Base-by-base conservation (phyloP, 805 yeast species). In the Jamesozyma spencerorum region DNA sequence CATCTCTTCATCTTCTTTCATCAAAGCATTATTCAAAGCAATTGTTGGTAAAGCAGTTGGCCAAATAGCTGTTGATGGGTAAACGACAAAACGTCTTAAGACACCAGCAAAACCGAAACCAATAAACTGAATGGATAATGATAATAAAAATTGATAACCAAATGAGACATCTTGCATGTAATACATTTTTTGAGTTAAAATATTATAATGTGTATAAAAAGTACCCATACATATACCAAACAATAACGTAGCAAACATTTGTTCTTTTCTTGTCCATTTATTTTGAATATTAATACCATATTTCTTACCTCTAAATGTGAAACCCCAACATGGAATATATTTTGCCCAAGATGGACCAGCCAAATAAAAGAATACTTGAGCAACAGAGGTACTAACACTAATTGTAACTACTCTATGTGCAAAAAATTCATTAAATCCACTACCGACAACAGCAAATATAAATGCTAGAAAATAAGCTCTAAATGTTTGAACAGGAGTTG, bases 81-180 rank as follows among this genome's bases (percentile, higher is more conserved):
- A 75, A 7, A 77, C 69, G 2, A 68, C 69, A 26, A 79, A 72
- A 44, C 73, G 71, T 51, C 81, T 69, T 68, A 78, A 68, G 17
- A 79, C 51, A 37, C 82, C 80, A 5, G 85, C 84, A 54, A 80
- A 70, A 1, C 83, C 79, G 51, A 77, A 74, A 18, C 86, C 87
- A 47, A 80, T 60, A 45, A 74, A 75, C 53, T 78, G 80, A 2
- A 83, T 68, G 2, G 81, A 68, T 3, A 77, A 47, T 1, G 73
- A 60, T 27, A 79, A 63, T 28, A 76, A 48, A 12, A 77, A 47
- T 57, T 76, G 79, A 56, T 70, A 81, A 1, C 77, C 72, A 56
- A 72, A 68, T 13, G 47, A 41, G 11, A 63, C 61, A 57, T 48
- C 38, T 31, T 60, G 51, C 13, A 52, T 40, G 47, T 63, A 60